These are phyloP conservation scores for Earliella scabrosa DNA, from an alignment of 1,284 basidiomycete species.

Conservation along the genomic window DNA sequence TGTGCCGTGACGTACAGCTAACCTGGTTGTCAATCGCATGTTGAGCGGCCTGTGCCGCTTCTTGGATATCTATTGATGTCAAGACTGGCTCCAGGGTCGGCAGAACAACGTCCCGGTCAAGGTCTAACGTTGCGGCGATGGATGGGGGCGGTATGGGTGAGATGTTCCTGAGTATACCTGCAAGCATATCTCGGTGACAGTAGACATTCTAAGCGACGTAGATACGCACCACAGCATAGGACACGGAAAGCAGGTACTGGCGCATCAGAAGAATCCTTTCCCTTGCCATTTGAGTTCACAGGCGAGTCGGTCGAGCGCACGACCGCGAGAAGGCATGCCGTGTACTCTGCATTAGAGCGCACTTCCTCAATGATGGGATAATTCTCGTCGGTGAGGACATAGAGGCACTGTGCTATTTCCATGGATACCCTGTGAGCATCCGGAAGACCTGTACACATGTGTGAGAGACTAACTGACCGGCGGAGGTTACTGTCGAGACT, in stretches of 20 bases:
- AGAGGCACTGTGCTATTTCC: slow-evolving; percentile 81
- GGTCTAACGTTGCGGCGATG: slow-evolving; percentile 63
- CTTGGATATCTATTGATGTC: slow-evolving; percentile 61
- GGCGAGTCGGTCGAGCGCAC: slow-evolving; percentile 45
- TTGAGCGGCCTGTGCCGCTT: slow-evolving; percentile 55
- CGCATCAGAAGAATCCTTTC: slow-evolving; percentile 50
- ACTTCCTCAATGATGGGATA: slow-evolving; percentile 66
- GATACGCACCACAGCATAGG: slow-evolving; percentile 67
- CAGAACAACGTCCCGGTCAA: slow-evolving; percentile 73
- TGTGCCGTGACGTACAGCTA: slow-evolving; percentile 24
- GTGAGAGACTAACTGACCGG: slow-evolving; percentile 53
- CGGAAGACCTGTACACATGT: slow-evolving; percentile 2
- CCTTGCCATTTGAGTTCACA: slow-evolving; percentile 45
- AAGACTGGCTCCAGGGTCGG: slow-evolving; percentile 77
- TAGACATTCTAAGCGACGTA: slow-evolving; percentile 5
- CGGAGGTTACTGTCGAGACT: slow-evolving; percentile 72
- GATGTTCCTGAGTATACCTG: slow-evolving; percentile 80
- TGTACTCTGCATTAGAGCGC: slow-evolving; percentile 62
- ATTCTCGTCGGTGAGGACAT: slow-evolving; percentile 91
- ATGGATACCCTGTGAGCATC: slow-evolving; percentile 16
- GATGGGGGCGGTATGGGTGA: slow-evolving; percentile 72
- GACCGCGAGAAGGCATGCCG: slow-evolving; percentile 75
- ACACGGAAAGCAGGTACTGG: slow-evolving; percentile 63
- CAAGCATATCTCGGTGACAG: slow-evolving; percentile 6
- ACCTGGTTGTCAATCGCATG: slow-evolving; percentile 62